Base-by-base conservation (phyloP, 768 basidiomycete species). In the Aureoboletus auriporus region DNA sequence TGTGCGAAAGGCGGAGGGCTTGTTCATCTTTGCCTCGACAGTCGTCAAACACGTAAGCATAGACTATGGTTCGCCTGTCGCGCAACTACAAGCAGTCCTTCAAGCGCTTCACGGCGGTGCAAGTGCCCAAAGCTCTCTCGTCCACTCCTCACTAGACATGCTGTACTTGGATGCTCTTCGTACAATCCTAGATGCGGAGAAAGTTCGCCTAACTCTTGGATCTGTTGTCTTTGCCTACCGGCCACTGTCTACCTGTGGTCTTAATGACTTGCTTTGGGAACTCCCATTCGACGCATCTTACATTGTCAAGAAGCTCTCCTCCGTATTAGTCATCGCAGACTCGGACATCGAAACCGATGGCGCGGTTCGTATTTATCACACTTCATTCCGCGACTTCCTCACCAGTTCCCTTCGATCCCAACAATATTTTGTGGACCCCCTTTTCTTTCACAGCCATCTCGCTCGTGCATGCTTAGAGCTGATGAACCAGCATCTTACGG, bases 21-120 rank as follows among this genome's bases (percentile, higher is more conserved):
- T 65, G 28, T 67, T 67, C 27, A 60, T 65, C 12, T 64, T 62
- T 42, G 52, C 65, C 23, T 54, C 60, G 8, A 65, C 65, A 2
- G 57, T 66, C 29, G 47, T 66, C 37, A 61, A 58, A 36, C 63
- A 60, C 34, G 49, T 65, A 9, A 47, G 50, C 16, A 42, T 44
- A 37, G 42, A 38, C 9, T 48, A 57, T 16, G 37, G 44, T 26
- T 54, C 45, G 9, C 57, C 58, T 8, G 39, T 36, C 23, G 8
- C 26, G 16, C 53, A 44, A 23, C 48, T 59, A n/a, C 42, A 45
- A 47, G 23, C 17, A 8, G 53, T 59, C 6, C 47, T 59, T 35
- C 48, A 34, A 33, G 35, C 43, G 8, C 37, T 59, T 16, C 45
- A n/a, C 28, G 31, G 44, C 17, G 17, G 44, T 9, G 29, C 40